Base-by-base conservation (phyloP, 2,329 filamentous ascomycete species). In the Beauveria caledonica region DNA sequence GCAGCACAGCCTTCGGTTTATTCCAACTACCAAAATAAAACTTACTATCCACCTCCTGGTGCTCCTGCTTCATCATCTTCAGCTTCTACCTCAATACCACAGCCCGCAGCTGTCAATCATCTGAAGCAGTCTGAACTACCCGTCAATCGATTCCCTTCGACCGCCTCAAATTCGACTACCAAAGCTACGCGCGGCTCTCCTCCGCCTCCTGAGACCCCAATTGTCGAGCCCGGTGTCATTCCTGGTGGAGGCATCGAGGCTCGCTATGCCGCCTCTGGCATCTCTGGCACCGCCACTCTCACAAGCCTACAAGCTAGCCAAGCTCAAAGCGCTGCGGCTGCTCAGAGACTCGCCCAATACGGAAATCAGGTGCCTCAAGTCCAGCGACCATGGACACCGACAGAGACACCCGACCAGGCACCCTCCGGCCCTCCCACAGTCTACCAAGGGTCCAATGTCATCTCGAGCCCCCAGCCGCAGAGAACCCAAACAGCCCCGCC, bases 101-200 rank as follows among this genome's bases (percentile, higher is more conserved):
- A 67, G 45, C 60, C 66, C 5, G 62, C 62, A 7, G 63, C 61
- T 55, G 60, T 62, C 49, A 61, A 70, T 61, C 64, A 69, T 45
- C 51, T 66, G 21, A 67, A 62, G 69, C 72, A 75, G n/a, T 68
- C 68, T 29, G 77, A 80, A n/a, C 75, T 68, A 55, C 76, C 77
- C 33, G 80, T 87, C 64, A 86, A 83, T 68, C 80, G 85, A 49
- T 85, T 86, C 65, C 80, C 82, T 11, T 97, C 93, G 2, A 96
- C 90, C 8, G 92, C 93, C 15, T 97, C 94, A 0, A 96, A 87
- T 13, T 96, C 92, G 2, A 99, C 94, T 1, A 97, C 93, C 2
- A 86, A 90, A 65, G 94, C 94, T 21, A 92, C 89, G 69, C 84
- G 94, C 66, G 94, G 94, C 48, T 97, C 93, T 29, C 94, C 94